Base-by-base conservation (phyloP, 83 land plant species). In the Picea abies region DNA sequence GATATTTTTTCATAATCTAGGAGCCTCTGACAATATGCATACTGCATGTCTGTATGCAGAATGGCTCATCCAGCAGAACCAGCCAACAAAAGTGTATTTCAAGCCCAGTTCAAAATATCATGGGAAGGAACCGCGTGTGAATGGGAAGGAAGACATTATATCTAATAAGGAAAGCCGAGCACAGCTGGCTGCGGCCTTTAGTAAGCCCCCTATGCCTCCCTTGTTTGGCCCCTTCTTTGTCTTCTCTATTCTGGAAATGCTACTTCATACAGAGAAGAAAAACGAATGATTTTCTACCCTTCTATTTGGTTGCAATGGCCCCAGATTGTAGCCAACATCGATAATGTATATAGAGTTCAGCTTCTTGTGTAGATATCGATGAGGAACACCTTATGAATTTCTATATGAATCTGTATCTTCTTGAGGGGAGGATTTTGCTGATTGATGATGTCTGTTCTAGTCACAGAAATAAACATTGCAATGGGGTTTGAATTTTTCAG, bases 1-100 rank as follows among this genome's bases (percentile, higher is more conserved):
- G 1, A 32, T 69, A 69, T 4, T 20, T 41, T 69, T 35, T 0
- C 2, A 32, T 35, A 29, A 32, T 4, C 35, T 32, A 32, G 72
- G 52, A 41, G 52, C 52, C 22, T 19, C 22, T 19, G 3, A 71
- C 3, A 22, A 20, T 17, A 6, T 17, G n/a, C 22, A 4, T 39
- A 37, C n/a, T 71, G 49, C 47, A 71, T 39, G 49, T 71, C 52
- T 71, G 17, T 71, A 71, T 71, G 76, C 76, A 71, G 76, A 71
- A 71, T n/a, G 49, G 49, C 47, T 39, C 12, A 71, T 71, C 8
- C 76, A 19, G 37, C 0, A 19, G 14, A 41, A 72, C n/a, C 52
- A 10, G 49, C 56, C 22, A 72, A 49, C 56, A 72, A 72, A 72
- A 25, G 11, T 39, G n/a, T 11, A 32, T 32, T 15, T 15, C 19